These are phyloP conservation scores for Eucalyptus urophylla DNA, from an alignment of 345 rosid genomes.

Conservation along the genomic window DNA sequence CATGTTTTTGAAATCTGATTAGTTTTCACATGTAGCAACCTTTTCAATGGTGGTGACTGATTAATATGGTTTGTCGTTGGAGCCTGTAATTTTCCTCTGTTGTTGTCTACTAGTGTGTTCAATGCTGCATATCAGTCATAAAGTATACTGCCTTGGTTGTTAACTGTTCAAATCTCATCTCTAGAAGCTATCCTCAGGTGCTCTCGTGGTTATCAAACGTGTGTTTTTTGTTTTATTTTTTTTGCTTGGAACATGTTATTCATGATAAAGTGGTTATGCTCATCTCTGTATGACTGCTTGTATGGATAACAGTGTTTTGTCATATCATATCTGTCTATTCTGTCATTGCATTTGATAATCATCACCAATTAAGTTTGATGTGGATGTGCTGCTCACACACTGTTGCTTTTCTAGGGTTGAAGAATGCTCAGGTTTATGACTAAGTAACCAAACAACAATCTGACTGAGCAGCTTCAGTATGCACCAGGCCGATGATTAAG, in stretches of 20 bases:
- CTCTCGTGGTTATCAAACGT: not conserved
- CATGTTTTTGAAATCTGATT: not conserved
- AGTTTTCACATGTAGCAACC: not conserved
- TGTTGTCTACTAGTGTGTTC: not conserved
- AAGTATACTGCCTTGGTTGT: not conserved
- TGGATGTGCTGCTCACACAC: no score
- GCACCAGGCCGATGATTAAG: conserved; percentile 56
- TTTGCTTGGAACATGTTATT: not conserved
- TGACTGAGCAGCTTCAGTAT: not conserved
- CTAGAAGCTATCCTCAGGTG: not conserved
- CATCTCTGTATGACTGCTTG: not conserved
- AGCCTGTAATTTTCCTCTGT: not conserved
- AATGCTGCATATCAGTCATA: not conserved
- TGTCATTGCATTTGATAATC: no score
- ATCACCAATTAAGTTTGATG: no score
- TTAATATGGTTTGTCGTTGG: not conserved
- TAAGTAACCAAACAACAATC: no score
- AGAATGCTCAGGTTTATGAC: no score
- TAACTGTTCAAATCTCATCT: not conserved
- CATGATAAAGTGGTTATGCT: not conserved
- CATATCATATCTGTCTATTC: not conserved
- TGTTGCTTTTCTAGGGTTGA: no score
- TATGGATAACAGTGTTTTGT: not conserved
- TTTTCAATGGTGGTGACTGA: not conserved
- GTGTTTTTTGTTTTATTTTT: not conserved